Evolutionary conservation across 495 filamentous ascomycete genomes (phyloP), one percentile per base, ranked within the genome.

Genomic region (Paragyromitra xinjiangensis): DNA sequence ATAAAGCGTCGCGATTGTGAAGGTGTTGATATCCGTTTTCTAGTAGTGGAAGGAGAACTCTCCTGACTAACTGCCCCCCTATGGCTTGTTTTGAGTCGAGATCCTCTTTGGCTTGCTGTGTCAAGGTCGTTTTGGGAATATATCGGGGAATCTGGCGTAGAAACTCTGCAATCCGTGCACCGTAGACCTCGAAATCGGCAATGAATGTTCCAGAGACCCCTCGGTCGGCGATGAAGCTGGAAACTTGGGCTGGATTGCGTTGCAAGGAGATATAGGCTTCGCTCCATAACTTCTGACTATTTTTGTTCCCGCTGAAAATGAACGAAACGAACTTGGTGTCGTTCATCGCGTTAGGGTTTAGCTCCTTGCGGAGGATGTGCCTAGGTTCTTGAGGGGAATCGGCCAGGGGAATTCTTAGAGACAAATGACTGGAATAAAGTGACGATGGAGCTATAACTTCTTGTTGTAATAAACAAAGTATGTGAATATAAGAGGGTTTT

Each of bases 161-260:
- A 65, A 76, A 76, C 2, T 19, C 34, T 50, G 58, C 67, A 14
- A 76, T 72, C 1, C 73, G 67, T 3, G 8, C 1, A 48, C 48
- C 68, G 8, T 76, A 76, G n/a, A 51, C n/a, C 12, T 76, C 73
- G n/a, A 76, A 71, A n/a, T 68, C 48, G 12, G 73, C 48, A 44
- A 76, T 9, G 50, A 76, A 76, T 16, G 24, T 7, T 2, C 67
- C 67, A 1, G 73, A 76, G 16, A 58, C 1, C 11, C 64, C 59
- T 39, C 48, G 59, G 5, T 14, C 58, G 3, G 19, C 11, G 9
- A 76, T 48, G 22, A 76, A 64, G 0, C 6, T 3, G 0, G 58
- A 59, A 9, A 29, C 29, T 16, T 72, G 73, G 12, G 48, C 8
- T 4, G 59, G 59, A 11, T 64, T 76, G 8, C 11, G 6, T 8